These are phyloP conservation scores for Uronychia binucleata DNA, from an alignment of 73 alveolate genomes.

Conservation along the genomic window DNA sequence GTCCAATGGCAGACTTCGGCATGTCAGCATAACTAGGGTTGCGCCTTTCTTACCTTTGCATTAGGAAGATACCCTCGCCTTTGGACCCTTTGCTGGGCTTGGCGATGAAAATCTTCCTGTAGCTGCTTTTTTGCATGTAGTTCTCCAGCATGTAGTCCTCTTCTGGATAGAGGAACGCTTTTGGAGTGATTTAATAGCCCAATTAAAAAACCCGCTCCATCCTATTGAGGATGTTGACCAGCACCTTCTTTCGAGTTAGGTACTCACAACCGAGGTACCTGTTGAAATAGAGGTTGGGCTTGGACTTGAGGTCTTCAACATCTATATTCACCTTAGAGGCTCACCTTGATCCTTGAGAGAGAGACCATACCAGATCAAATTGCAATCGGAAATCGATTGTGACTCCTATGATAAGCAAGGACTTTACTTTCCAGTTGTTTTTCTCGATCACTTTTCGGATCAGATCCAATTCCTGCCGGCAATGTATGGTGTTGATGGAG, in stretches of 20 bases:
- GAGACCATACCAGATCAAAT: conserved; percentile 60
- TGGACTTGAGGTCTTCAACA: conserved; percentile 21
- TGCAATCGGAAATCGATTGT: conserved; percentile 25
- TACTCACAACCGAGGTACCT: conserved; percentile 80
- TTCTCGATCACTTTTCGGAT: background rate
- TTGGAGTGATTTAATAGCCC: conserved; percentile 72
- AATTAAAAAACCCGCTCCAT: conserved; percentile 76
- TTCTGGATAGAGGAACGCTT: conserved; percentile 76
- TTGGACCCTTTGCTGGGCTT: conserved; percentile 86
- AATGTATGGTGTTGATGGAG: background rate
- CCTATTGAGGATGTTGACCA: conserved; percentile 59
- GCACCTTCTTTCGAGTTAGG: conserved; percentile 68
- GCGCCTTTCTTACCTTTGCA: conserved; percentile 52
- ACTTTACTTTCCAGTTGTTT: background rate
- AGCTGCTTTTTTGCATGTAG: conserved; percentile 40
- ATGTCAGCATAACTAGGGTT: conserved; percentile 28
- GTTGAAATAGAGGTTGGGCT: conserved; percentile 46
- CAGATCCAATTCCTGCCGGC: background rate
- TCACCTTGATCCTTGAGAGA: conserved; percentile 45
- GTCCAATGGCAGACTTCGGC: background rate
- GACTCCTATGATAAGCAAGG: conserved; percentile 12
- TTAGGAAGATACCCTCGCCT: conserved; percentile 84
- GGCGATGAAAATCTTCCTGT: conserved; percentile 61
- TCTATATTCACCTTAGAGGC: conserved; percentile 19
- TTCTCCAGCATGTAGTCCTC: conserved; percentile 68